A percentile compares a stretch with the other conserved stretches of the same genome.
These are phyloP conservation scores for Avena insularis DNA, from an alignment of 176 grass and related monocot species.

Conservation along the genomic window DNA sequence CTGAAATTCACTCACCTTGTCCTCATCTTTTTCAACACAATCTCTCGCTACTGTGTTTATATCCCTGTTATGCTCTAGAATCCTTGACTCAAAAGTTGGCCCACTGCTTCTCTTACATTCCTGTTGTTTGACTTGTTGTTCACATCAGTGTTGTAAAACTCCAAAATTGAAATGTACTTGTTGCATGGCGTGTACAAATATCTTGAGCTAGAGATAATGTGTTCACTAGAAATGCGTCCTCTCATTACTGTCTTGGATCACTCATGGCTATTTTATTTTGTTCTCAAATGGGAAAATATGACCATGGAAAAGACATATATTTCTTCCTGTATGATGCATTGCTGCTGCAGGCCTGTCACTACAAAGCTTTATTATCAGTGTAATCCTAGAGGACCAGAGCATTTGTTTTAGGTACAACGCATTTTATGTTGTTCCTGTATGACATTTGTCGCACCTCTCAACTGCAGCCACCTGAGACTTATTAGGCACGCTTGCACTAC, in stretches of 20 bases:
- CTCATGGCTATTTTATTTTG: background rate
- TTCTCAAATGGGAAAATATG: background rate
- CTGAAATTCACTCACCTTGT: no score
- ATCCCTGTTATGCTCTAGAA: conserved; percentile 21
- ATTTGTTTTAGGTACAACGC: background rate
- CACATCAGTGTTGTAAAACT: conserved; percentile 35
- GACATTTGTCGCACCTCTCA: background rate
- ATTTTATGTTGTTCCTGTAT: background rate
- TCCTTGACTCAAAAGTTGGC: background rate
- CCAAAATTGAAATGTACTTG: conserved; percentile 41
- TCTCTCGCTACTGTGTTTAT: conserved; percentile 14
- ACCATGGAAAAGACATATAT: background rate
- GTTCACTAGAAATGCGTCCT: background rate
- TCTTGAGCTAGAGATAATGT: conserved; percentile 39
- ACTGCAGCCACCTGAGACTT: background rate
- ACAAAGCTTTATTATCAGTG: background rate
- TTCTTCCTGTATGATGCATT: background rate
- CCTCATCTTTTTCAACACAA: no score
- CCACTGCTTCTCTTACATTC: background rate
- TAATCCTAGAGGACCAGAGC: background rate
- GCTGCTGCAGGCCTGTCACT: background rate
- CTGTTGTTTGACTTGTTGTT: background rate
- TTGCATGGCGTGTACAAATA: conserved; percentile 18
- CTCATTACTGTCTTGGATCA: background rate
- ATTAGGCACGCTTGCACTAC: background rate